phyloP scores from a whole-genome alignment of 805 yeast species.

The Metschnikowia peoriensis region DNA sequence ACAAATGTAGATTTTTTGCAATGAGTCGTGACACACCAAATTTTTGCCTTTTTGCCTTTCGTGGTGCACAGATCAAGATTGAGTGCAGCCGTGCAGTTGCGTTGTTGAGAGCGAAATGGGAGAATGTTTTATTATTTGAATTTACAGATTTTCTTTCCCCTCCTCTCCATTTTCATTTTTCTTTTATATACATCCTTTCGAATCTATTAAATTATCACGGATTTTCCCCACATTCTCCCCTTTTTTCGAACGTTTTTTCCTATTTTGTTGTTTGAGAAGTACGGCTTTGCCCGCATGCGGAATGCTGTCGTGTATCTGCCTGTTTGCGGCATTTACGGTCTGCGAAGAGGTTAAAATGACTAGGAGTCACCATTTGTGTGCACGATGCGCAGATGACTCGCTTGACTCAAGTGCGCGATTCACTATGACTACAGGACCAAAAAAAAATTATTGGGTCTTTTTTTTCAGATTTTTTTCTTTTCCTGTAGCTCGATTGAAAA shows the following conservation, averaged over 20 bases:
- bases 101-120: no score
- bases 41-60: no score
- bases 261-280: neutral
- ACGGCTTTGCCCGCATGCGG: neutral
- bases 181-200: no score
- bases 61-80: no score
- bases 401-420: conserved; percentile 18
- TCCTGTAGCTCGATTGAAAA: neutral
- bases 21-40: neutral
- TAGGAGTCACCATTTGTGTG: conserved; percentile 17
- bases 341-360: conserved; percentile 5
- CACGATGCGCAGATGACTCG: conserved; percentile 15
- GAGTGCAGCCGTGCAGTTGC: no score
- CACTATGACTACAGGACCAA: conserved; percentile 2
- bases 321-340: neutral
- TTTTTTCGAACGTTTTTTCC: neutral
- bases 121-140: no score
- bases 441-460: conserved; percentile 6
- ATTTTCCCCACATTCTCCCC: neutral
- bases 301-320: neutral
- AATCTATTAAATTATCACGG: no score
- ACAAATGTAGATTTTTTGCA: neutral
- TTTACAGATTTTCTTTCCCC: no score
- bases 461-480: conserved; percentile 1
- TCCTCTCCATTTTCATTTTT: no score